Evolutionary conservation across 495 filamentous ascomycete species (phyloP), one percentile per base, ranked within the genome.

Genomic region (Sporormia fimetaria): DNA sequence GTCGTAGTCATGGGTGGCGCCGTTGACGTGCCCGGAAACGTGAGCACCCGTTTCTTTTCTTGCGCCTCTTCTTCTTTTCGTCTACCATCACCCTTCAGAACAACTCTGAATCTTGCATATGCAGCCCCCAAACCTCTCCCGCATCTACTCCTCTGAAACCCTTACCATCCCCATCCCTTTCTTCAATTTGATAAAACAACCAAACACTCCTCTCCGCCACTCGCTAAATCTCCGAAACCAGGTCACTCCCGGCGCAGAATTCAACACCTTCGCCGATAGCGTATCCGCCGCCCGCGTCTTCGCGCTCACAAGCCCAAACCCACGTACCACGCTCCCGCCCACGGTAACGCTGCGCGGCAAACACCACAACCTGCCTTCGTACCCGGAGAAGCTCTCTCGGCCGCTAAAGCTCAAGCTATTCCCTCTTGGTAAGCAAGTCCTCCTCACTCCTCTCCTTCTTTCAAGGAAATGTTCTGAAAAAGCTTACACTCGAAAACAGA

Each of bases 1-100:
- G 75, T 99, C 2, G 76, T 94, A 14, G 79, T 94, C n/a, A 99
- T 99, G 90, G 90, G 88, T 23, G 92, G 90, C 41, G 75, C 81
- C n/a, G 71, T 96, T 30, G 67, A 78, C 27, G 55, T 74, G 12
- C 69, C 74, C 20, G 90, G 90, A 36, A 99, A 99, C 63, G 74
- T 77, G 57, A 54, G 63, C 58, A 12, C 29, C 4, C 14, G 9
- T 32, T 11, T 34, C 21, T 34, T 16, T 16, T 10, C 41, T 14
- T 15, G 8, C 1, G 14, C 27, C 23, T 21, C 11, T 36, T 3
- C 28, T n/a, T 16, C 39, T 15, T 30, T 21, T 33, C 20, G 15
- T 25, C 18, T 23, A 18, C 6, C 22, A 11, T 25, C 40, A 21
- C n/a, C 18, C 9, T 15, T 20, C 10, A 22, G 6, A 20, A 12